phyloP scores from a whole-genome alignment of 208 protist genomes.

The Trypanosoma cruzi region DNA sequence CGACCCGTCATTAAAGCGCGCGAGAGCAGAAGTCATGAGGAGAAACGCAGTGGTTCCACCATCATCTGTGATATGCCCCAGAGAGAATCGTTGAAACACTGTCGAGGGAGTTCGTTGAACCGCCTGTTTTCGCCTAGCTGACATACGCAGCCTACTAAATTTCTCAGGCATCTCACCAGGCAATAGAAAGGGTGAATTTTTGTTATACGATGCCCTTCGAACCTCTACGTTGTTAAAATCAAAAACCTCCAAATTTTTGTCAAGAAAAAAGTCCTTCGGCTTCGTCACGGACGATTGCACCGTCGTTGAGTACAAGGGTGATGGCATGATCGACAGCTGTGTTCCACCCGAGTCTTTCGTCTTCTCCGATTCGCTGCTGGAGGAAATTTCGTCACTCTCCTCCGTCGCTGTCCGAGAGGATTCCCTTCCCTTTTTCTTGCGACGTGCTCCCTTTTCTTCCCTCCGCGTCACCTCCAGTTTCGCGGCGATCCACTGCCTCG shows the following conservation, averaged over 20 bases:
- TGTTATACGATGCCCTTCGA: slow-evolving; percentile 5
- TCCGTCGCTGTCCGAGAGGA: neutral
- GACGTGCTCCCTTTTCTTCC: slow-evolving; percentile 37
- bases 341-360: slow-evolving; percentile 6
- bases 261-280: slow-evolving; percentile 71
- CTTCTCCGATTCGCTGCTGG: neutral
- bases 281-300: slow-evolving; percentile 15
- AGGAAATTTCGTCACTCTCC: slow-evolving; percentile 8
- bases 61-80: slow-evolving; percentile 35
- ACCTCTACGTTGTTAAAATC: slow-evolving; percentile 2
- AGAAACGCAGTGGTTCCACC: slow-evolving; percentile 52
- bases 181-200: slow-evolving; percentile 2
- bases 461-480: slow-evolving; percentile 44
- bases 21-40: slow-evolving; percentile 53
- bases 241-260: slow-evolving; percentile 64
- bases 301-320: neutral
- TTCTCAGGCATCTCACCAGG: slow-evolving; percentile 18
- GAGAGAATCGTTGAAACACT: slow-evolving; percentile 38
- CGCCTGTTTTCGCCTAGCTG: slow-evolving; percentile 47
- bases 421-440: neutral
- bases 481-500: slow-evolving; percentile 59
- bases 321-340: too few relatives aligned
- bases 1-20: slow-evolving; percentile 38
- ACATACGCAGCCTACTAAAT: slow-evolving; percentile 52
- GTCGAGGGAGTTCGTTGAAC: slow-evolving; percentile 45